Percentiles rank a stretch among this genome's conserved stretches.
Evolutionary conservation across 176 grass and related monocot genomes (phyloP).

Genomic region (Microstegium vimineum): DNA sequence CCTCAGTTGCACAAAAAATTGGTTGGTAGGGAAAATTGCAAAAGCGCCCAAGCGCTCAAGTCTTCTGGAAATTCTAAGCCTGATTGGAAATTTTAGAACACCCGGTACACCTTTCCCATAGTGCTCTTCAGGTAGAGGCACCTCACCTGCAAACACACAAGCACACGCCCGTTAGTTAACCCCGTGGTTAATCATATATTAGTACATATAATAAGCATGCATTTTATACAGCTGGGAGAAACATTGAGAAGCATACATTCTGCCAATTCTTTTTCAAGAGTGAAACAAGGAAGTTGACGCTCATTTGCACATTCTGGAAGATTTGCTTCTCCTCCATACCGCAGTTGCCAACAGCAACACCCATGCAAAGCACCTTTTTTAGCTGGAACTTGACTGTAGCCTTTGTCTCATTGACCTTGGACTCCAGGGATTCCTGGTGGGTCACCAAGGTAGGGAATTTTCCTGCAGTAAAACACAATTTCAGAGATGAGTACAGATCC

Average conservation of each 20-base stretch:
- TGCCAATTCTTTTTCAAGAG: constrained; percentile 93
- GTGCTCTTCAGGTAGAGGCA: constrained; percentile 95
- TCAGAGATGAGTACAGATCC: not conserved
- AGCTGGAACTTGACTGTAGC: constrained; percentile 86
- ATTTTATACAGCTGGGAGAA: not conserved
- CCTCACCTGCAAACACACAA: constrained; percentile 44
- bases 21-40: not conserved
- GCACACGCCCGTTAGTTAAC: not conserved
- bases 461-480: constrained; percentile 34
- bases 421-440: constrained; percentile 74
- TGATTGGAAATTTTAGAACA: constrained; percentile 43
- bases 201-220: not conserved
- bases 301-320: constrained; percentile 72
- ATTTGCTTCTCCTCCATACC: constrained; percentile 92
- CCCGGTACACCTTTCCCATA: constrained; percentile 58
- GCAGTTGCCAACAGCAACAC: constrained; percentile 75
- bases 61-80: not conserved
- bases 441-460: constrained; percentile 78
- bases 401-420: constrained; percentile 84
- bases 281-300: constrained; percentile 85
- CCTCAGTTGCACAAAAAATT: not conserved
- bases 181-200: not conserved
- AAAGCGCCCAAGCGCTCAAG: not conserved
- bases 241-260: constrained; percentile 38
- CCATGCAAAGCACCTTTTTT: constrained; percentile 96